Evolutionary conservation across 306 rosid species (phyloP).

Genomic region (Prinsepia uniflora): DNA sequence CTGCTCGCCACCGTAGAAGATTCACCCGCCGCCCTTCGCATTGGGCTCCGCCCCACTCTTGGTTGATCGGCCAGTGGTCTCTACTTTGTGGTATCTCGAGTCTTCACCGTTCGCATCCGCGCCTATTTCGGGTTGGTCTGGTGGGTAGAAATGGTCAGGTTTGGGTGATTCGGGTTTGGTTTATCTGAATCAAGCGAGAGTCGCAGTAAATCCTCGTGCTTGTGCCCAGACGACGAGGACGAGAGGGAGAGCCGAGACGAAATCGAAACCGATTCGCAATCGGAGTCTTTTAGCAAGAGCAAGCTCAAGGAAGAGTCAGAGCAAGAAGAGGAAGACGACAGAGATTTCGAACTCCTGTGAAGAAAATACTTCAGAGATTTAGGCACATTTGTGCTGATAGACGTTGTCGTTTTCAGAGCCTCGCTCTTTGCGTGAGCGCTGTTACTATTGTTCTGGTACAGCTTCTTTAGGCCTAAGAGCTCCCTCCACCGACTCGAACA

Average conservation of each 20-base stretch:
- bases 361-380: slow-evolving; percentile 66
- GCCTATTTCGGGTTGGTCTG: slow-evolving; percentile 35
- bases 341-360: slow-evolving; percentile 50
- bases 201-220: slow-evolving; percentile 78
- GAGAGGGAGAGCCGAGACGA: slow-evolving; percentile 84
- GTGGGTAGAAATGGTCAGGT: slow-evolving; percentile 28
- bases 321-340: slow-evolving; percentile 30
- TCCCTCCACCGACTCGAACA: slow-evolving; percentile 95
- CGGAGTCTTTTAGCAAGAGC: slow-evolving; percentile 57
- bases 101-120: slow-evolving; percentile 51
- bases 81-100: slow-evolving; percentile 25
- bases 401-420: slow-evolving; percentile 40
- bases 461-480: slow-evolving; percentile 67
- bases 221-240: slow-evolving; percentile 80
- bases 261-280: slow-evolving; percentile 63
- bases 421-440: slow-evolving; percentile 34
- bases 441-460: slow-evolving; percentile 38
- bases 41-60: slow-evolving; percentile 57
- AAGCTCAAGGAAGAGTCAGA: slow-evolving; percentile 45
- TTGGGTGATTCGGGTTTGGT: slow-evolving; percentile 36
- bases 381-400: slow-evolving; percentile 15
- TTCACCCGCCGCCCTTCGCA: slow-evolving; percentile 35
- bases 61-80: slow-evolving; percentile 33
- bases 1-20: slow-evolving; percentile 38
- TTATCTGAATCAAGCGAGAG: slow-evolving; percentile 75